Evolutionary conservation across 2,329 filamentous ascomycete genomes (phyloP), one percentile per base, ranked within the genome.

Genomic region (Dactylonectria estremocensis): DNA sequence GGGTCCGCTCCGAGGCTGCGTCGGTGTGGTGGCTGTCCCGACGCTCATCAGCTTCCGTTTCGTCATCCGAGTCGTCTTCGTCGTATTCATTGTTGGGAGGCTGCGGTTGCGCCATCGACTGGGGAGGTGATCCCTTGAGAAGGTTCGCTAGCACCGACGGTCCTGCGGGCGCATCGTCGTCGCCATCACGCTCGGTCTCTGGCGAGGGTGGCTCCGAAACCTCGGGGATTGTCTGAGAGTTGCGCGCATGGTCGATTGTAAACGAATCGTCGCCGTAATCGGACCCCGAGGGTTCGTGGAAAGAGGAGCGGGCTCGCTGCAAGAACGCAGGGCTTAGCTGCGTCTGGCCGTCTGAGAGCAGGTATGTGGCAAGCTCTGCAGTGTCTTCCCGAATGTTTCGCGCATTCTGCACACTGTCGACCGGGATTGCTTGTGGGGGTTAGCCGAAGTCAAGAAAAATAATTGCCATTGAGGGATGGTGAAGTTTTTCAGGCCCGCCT

Each of bases 331-430:
- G 81, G 67, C 79, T 83, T 49, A 80, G 82, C 49, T 78, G 74
- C 65, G 82, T 79, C 64, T 85, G 82, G 73, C 87, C 86, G 73
- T 93, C 90, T 45, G 91, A 91, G 31, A 97, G 87, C 56, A 94
- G 91, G 78, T 95, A 94, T 18, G 90, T 94, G 49, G 95, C 95
- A 64, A 97, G 86, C 81, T 97, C 94, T 58, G 94, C 93, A 2
- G 95, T 97, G 77, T 96, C 92, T 81, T 96, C 92, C 70, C 95
- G 92, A 46, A 97, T 92, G 71, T 91, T 93, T 66, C 91, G 90
- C 37, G 93, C 92, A 80, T 93, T 93, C 74, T 93, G 89, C 18
- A 90, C 88, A 73, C 89, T 92, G 77, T 95, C 93, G 81, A 89
- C 77, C 18, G 87, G 86, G 45, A 83, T 86, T 89, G 70, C 48